Conservation (phyloP, 345 rosid species). For the Moricandia arvensis region DNA sequence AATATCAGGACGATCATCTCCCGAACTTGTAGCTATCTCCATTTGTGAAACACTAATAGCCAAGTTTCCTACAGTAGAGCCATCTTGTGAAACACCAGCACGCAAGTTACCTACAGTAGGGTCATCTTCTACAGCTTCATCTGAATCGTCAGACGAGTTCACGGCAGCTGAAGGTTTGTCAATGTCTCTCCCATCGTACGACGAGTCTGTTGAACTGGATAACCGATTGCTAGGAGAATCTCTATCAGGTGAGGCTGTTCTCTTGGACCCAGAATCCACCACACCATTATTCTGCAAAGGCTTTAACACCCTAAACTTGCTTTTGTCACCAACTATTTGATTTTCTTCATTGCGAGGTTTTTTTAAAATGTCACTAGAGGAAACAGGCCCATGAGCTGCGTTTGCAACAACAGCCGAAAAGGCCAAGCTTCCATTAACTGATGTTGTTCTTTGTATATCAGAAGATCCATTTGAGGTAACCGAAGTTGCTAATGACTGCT, state of each 20-base stretch:
- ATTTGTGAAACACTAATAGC: slow-evolving; percentile 42
- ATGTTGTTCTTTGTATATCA: slow-evolving; percentile 48
- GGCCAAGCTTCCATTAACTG: slow-evolving; percentile 37
- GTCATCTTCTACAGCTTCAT: slow-evolving; percentile 25
- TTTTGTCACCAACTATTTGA: slow-evolving; percentile 23
- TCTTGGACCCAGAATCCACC: slow-evolving; percentile 40
- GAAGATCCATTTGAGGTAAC: slow-evolving; percentile 54
- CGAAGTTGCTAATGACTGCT: slow-evolving; percentile 40
- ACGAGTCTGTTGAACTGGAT: slow-evolving; percentile 35
- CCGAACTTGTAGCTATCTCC: slow-evolving; percentile 41
- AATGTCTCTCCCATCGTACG: slow-evolving; percentile 28
- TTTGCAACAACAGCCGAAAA: slow-evolving; percentile 47
- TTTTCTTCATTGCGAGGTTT: slow-evolving; percentile 40
- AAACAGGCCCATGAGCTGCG: slow-evolving; percentile 37
- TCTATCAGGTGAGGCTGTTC: slow-evolving; percentile 32
- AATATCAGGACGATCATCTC: slow-evolving; percentile 39
- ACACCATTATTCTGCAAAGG: slow-evolving; percentile 37
- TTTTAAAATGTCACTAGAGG: slow-evolving; percentile 38
- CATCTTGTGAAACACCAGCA: slow-evolving; percentile 37
- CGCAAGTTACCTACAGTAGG: slow-evolving; percentile 38
- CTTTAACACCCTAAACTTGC: slow-evolving; percentile 39
- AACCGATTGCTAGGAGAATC: slow-evolving; percentile 35
- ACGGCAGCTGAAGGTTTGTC: slow-evolving; percentile 25
- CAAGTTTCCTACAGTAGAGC: slow-evolving; percentile 35
- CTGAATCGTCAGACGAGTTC: slow-evolving; percentile 28